Conservation (phyloP, 768 basidiomycete species). For the Kwoniella sp. region DNA sequence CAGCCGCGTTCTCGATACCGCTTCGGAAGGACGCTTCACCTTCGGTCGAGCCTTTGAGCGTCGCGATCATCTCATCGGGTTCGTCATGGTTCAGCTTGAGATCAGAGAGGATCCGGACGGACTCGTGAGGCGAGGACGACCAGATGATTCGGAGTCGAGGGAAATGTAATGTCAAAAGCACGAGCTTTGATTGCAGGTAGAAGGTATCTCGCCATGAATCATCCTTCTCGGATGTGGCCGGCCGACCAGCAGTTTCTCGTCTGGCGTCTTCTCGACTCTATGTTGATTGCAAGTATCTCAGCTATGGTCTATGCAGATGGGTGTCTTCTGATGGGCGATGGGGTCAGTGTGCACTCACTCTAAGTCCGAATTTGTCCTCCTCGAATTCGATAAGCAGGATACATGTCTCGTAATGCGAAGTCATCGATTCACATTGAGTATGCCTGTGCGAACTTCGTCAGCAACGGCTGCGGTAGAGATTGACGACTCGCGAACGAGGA, state of each 20-base stretch:
- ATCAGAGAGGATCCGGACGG: slow-evolving; percentile 87
- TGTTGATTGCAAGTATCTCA: not conserved
- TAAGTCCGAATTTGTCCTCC: slow-evolving; percentile 90
- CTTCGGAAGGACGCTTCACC: slow-evolving; percentile 59
- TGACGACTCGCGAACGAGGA: too few relatives aligned
- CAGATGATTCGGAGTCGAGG: slow-evolving; percentile 92
- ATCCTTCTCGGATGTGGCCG: slow-evolving; percentile 52
- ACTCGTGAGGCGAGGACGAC: slow-evolving; percentile 93
- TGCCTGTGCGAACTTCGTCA: slow-evolving; percentile 63
- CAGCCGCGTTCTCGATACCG: slow-evolving; percentile 60
- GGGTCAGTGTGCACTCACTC: slow-evolving; percentile 63
- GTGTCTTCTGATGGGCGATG: too few relatives aligned
- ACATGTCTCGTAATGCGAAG: slow-evolving; percentile 90
- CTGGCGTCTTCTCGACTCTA: slow-evolving; percentile 56
- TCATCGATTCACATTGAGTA: slow-evolving; percentile 97
- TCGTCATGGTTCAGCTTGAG: slow-evolving; percentile 78
- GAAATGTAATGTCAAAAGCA: slow-evolving; percentile 83
- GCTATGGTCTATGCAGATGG: too few relatives aligned
- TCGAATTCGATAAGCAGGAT: slow-evolving; percentile 95
- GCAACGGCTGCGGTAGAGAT: not conserved
- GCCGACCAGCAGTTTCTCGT: slow-evolving; percentile 40
- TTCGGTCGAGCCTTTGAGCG: slow-evolving; percentile 68
- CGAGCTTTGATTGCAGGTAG: slow-evolving; percentile 86
- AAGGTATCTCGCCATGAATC: slow-evolving; percentile 60
- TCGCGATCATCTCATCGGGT: slow-evolving; percentile 75